These are phyloP conservation scores for Ceratobasidium sp. DNA, from an alignment of 1,284 basidiomycete species.

Conservation along the genomic window DNA sequence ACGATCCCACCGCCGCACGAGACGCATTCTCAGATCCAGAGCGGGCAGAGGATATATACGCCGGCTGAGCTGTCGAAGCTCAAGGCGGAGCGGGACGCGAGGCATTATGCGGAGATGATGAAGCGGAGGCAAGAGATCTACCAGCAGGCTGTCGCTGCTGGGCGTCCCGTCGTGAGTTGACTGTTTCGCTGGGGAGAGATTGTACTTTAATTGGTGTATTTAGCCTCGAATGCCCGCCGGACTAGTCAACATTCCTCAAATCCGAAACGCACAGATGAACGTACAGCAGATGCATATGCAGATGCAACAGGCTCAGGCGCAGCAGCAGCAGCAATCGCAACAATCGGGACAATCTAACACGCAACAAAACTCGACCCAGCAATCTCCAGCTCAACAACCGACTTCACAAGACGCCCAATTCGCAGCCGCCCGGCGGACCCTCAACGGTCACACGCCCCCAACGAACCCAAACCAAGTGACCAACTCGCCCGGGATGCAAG, in stretches of 20 bases:
- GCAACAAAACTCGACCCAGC: constrained; percentile 10
- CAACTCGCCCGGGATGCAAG: constrained; percentile 18
- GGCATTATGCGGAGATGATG: constrained; percentile 41
- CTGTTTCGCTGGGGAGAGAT: neutral
- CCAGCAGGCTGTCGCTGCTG: constrained; percentile 37
- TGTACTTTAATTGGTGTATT: constrained; percentile 1
- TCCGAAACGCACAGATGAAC: constrained; percentile 43
- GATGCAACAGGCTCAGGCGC: constrained; percentile 44
- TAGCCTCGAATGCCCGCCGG: constrained; percentile 43
- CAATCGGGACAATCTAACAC: constrained; percentile 18
- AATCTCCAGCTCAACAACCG: constrained; percentile 24
- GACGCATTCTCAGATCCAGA: constrained; percentile 54
- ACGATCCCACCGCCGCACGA: constrained; percentile 59
- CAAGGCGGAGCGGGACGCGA: constrained; percentile 47
- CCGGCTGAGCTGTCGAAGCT: constrained; percentile 56
- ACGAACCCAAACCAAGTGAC: constrained; percentile 21
- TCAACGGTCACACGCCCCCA: constrained; percentile 5
- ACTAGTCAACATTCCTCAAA: constrained; percentile 46
- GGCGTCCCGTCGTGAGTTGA: constrained; percentile 25
- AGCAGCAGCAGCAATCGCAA: constrained; percentile 27
- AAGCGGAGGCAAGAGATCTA: constrained; percentile 45
- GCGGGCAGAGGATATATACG: constrained; percentile 52
- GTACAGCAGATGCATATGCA: constrained; percentile 34
- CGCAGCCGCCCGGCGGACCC: no score
- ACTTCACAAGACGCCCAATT: neutral